Conservation (phyloP, 2,329 filamentous ascomycete species). For the Tolypocladium capitatum region DNA sequence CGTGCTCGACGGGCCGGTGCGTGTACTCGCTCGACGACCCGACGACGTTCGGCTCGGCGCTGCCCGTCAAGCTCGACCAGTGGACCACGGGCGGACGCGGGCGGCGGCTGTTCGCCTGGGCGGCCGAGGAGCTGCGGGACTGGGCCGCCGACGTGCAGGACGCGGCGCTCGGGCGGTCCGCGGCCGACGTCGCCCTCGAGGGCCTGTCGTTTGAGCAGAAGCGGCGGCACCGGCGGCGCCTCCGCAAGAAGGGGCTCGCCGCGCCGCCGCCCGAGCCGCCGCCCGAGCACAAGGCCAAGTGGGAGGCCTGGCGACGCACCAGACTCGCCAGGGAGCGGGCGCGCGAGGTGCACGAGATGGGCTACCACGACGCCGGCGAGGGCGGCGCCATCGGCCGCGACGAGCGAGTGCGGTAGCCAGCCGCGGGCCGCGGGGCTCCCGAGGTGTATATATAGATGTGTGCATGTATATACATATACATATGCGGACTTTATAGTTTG, state of each 20-base stretch:
- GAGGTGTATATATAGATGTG: too few species aligned
- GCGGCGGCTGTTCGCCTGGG: constrained; percentile 19
- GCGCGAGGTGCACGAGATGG: constrained; percentile 25
- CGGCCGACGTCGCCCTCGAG: constrained; percentile 28
- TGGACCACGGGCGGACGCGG: constrained; percentile 42
- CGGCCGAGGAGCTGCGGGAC: constrained; percentile 32
- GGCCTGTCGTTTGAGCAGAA: constrained; percentile 32
- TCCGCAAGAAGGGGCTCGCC: constrained; percentile 32
- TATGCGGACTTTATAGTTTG: too few species aligned
- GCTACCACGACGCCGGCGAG: constrained; percentile 21
- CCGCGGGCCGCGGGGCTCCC: background rate
- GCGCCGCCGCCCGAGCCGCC: constrained; percentile 20
- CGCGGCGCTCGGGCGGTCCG: constrained; percentile 28
- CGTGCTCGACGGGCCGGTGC: constrained; percentile 34
- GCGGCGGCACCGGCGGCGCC: constrained; percentile 34
- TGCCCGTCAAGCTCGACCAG: constrained; percentile 50
- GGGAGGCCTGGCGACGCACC: constrained; percentile 30
- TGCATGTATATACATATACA: too few species aligned
- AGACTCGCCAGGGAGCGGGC: constrained; percentile 26
- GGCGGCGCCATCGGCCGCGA: constrained; percentile 17
- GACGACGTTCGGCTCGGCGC: constrained; percentile 42
- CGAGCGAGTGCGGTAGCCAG: constrained; percentile 4
- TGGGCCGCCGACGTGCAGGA: constrained; percentile 34
- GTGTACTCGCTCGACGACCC: constrained; percentile 46
- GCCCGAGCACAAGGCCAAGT: constrained; percentile 27